Conservation (phyloP, 768 basidiomycete species). For the Boletus pseudo-olivaceus region DNA sequence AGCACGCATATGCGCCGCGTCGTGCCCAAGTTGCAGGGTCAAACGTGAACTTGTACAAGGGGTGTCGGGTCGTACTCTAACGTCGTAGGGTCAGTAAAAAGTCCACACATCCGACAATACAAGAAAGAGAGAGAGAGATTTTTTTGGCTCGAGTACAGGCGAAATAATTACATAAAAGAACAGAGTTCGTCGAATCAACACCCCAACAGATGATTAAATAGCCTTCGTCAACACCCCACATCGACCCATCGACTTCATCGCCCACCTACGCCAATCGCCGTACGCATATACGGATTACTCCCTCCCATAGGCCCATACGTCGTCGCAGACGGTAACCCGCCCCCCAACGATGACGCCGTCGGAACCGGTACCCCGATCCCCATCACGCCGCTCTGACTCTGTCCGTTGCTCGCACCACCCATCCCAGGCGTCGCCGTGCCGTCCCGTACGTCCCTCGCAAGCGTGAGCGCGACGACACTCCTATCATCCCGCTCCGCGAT, state of each 20-base stretch:
- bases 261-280: slow-evolving; percentile 52
- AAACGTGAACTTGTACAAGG: no score
- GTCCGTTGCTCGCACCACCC: slow-evolving; percentile 17
- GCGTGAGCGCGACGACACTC: slow-evolving; percentile 30
- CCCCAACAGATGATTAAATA: slow-evolving; percentile 19
- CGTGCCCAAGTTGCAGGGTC: no score
- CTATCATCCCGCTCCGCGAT: slow-evolving; percentile 80
- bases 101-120: no score
- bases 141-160: slow-evolving; percentile 22
- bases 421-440: slow-evolving; percentile 39
- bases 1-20: no score
- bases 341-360: slow-evolving; percentile 33
- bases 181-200: slow-evolving; percentile 20
- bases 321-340: slow-evolving; percentile 44
- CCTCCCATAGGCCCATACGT: slow-evolving; percentile 57
- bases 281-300: slow-evolving; percentile 64
- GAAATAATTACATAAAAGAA: slow-evolving; percentile 34
- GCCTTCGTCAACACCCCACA: no score
- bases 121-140: neutral
- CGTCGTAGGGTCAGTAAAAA: no score
- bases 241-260: slow-evolving; percentile 32
- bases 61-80: no score
- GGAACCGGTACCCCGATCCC: slow-evolving; percentile 43
- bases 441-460: slow-evolving; percentile 29
- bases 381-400: slow-evolving; percentile 44